Percentiles rank a stretch among this genome's conserved stretches.
phyloP scores from a whole-genome alignment of 805 yeast species.

The Maudiozyma barnettii region DNA sequence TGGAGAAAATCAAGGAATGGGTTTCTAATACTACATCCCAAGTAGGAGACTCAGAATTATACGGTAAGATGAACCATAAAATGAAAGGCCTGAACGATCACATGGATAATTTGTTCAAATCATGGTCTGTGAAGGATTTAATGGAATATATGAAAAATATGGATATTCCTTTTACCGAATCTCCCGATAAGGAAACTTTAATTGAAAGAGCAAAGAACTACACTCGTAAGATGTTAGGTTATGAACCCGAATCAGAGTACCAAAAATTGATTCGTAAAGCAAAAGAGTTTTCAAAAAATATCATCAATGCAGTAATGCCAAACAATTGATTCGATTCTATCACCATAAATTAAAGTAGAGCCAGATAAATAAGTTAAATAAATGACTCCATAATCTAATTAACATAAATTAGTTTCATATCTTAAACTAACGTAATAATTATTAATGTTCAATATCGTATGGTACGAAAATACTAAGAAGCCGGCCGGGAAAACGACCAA shows the following conservation, averaged over 20 bases:
- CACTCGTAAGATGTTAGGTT: slow-evolving; percentile 31
- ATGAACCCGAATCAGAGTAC: slow-evolving; percentile 19
- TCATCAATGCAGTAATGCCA: not conserved
- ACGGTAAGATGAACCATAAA: slow-evolving; percentile 6
- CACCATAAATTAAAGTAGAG: not conserved
- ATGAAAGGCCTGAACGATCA: slow-evolving; percentile 11
- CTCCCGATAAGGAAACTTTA: slow-evolving; percentile 22
- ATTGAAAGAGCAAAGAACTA: slow-evolving; percentile 33
- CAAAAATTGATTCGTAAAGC: slow-evolving; percentile 16
- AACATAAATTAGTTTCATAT: too few relatives aligned
- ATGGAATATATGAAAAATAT: slow-evolving; percentile 28
- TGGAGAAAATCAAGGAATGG: slow-evolving; percentile 29
- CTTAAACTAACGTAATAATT: too few relatives aligned
- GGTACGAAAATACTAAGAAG: too few relatives aligned
- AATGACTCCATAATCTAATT: too few relatives aligned
- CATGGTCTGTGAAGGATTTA: slow-evolving; percentile 38
- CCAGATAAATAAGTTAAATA: too few relatives aligned
- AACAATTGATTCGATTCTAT: not conserved
- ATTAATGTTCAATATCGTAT: too few relatives aligned
- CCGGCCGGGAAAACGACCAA: not conserved
- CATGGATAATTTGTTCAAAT: slow-evolving; percentile 26
- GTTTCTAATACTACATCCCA: slow-evolving; percentile 12
- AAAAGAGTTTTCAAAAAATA: not conserved
- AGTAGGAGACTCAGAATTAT: slow-evolving; percentile 7
- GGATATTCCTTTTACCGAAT: not conserved